Percentiles rank a stretch among this genome's conserved stretches.
Evolutionary conservation across 208 protist genomes (phyloP).

Genomic region (Crithidia bombi): DNA sequence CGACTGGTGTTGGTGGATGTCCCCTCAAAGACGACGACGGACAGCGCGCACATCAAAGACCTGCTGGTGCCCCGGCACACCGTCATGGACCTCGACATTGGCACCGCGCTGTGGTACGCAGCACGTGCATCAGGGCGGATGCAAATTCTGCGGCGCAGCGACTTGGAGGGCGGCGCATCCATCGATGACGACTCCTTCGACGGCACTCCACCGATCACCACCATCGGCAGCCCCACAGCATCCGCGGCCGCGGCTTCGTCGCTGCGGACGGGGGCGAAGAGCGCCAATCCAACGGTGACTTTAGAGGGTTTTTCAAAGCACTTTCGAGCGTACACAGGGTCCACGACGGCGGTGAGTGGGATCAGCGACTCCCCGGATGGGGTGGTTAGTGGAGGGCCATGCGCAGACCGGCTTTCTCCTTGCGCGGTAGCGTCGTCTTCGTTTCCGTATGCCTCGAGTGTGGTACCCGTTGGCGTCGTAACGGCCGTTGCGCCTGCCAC

Average conservation of each 20-base stretch:
- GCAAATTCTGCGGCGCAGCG: constrained; percentile 56
- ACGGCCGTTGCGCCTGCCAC: background rate
- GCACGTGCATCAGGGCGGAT: constrained; percentile 81
- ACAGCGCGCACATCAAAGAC: constrained; percentile 56
- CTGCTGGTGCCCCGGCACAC: constrained; percentile 84
- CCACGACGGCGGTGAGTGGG: background rate
- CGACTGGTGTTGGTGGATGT: constrained; percentile 92
- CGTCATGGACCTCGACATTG: constrained; percentile 97
- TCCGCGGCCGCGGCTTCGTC: background rate
- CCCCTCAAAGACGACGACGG: constrained; percentile 31
- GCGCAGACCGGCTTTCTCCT: background rate
- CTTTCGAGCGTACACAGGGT: constrained; percentile 35
- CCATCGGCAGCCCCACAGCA: constrained; percentile 2
- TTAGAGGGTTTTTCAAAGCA: constrained; percentile 50
- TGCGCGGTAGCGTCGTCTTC: background rate
- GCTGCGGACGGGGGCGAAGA: background rate
- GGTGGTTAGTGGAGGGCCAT: background rate
- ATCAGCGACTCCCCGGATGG: background rate
- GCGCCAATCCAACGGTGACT: constrained; percentile 17
- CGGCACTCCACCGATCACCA: constrained; percentile 12
- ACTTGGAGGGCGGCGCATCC: constrained; percentile 24
- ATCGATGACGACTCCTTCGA: constrained; percentile 5
- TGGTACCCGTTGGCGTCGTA: background rate
- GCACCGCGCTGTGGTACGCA: constrained; percentile 94
- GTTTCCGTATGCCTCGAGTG: background rate